Percentiles rank a stretch among this genome's conserved stretches.
These are phyloP conservation scores for Pythium dissimile DNA, from an alignment of 352 stramenopile species.

Conservation along the genomic window DNA sequence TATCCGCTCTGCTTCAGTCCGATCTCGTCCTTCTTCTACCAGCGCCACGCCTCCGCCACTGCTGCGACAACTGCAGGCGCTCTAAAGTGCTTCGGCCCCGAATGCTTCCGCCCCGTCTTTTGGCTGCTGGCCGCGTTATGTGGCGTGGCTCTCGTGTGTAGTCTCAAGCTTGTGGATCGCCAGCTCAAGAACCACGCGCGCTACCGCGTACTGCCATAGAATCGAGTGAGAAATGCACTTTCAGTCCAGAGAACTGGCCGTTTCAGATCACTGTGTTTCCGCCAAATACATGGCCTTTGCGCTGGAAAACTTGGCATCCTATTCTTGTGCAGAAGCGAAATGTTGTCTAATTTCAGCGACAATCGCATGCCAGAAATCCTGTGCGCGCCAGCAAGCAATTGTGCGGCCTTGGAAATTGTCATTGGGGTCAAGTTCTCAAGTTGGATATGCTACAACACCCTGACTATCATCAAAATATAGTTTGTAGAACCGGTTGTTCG, in stretches of 20 bases:
- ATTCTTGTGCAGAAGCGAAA: too few relatives aligned
- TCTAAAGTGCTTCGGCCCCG: slow-evolving; percentile 54
- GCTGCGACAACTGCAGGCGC: slow-evolving; percentile 18
- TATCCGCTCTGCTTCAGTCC: slow-evolving; percentile 79
- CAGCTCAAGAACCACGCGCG: slow-evolving; percentile 17
- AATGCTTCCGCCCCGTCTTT: slow-evolving; percentile 71
- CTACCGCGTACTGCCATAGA: slow-evolving; percentile 15
- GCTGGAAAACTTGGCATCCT: not conserved
- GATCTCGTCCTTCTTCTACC: slow-evolving; percentile 72
- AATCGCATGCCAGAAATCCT: too few relatives aligned
- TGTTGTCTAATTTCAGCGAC: too few relatives aligned
- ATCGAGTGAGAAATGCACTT: not conserved
- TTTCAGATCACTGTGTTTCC: not conserved
- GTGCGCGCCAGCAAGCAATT: too few relatives aligned
- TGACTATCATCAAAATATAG: too few relatives aligned
- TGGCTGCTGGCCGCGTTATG: slow-evolving; percentile 52
- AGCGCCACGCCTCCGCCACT: slow-evolving; percentile 25
- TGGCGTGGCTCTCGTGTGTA: slow-evolving; percentile 48
- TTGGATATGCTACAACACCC: too few relatives aligned
- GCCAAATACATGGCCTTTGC: not conserved
- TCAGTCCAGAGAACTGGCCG: not conserved
- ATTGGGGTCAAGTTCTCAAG: too few relatives aligned
- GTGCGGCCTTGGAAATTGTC: too few relatives aligned
- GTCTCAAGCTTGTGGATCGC: slow-evolving; percentile 33
- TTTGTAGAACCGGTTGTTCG: too few relatives aligned